Conservation (phyloP, 1,284 basidiomycete species). For the Trichosporon sp. region DNA sequence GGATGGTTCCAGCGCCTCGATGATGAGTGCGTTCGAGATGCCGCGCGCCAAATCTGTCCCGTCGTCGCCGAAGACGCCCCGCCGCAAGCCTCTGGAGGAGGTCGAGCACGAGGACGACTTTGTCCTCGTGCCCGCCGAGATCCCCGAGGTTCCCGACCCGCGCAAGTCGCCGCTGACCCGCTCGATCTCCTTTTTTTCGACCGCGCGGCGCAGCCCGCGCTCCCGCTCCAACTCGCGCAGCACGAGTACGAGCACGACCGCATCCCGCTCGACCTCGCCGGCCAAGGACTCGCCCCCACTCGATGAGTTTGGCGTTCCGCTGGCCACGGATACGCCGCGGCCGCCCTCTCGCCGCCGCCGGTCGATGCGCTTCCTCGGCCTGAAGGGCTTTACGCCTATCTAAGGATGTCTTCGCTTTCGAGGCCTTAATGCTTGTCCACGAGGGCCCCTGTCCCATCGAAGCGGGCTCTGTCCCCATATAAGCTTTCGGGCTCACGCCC, state of each 20-base stretch:
- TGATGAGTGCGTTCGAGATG: not conserved
- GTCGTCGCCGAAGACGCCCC: not conserved
- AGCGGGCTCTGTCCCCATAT: too few relatives aligned
- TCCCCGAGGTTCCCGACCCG: not conserved
- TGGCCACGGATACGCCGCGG: not conserved
- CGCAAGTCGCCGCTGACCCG: not conserved
- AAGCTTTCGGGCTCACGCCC: too few relatives aligned
- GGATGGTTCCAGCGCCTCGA: not conserved
- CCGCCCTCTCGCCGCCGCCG: not conserved
- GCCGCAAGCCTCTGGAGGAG: not conserved
- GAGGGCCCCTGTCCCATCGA: too few relatives aligned
- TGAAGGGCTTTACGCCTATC: not conserved
- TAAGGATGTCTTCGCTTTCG: not conserved
- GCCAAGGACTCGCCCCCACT: not conserved
- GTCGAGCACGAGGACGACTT: not conserved
- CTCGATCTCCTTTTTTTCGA: not conserved
- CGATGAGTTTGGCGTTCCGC: not conserved
- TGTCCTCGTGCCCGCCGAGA: not conserved
- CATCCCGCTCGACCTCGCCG: not conserved
- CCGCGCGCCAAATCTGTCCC: not conserved
- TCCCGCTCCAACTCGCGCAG: not conserved
- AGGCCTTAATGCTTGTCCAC: not conserved
- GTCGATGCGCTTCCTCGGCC: not conserved
- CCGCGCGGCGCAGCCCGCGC: not conserved
- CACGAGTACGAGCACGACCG: not conserved